Evolutionary conservation across 169 alveolate species (phyloP).

Genomic region (Cryptosporidium tyzzeri): DNA sequence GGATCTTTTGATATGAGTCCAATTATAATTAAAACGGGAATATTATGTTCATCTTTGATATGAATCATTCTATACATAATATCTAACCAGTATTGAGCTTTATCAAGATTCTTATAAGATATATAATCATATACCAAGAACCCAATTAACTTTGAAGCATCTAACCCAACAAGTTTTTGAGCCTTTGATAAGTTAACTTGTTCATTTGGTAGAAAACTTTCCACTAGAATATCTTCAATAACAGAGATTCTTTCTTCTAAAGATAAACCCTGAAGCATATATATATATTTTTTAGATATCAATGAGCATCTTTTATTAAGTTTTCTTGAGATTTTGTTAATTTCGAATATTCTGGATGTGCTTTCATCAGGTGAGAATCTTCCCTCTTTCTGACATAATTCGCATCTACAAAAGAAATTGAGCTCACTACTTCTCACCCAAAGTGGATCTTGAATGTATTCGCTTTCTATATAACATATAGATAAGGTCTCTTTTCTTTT

Average conservation of each 20-base stretch:
- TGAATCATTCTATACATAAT: neutral
- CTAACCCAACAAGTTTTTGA: conserved; percentile 23
- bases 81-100: conserved; percentile 25
- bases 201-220: neutral
- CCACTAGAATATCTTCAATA: conserved; percentile 13
- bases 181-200: neutral
- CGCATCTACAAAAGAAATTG: conserved; percentile 44
- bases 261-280: neutral
- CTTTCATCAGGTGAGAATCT: neutral
- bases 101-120: neutral
- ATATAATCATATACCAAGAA: conserved; percentile 18
- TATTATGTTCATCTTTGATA: conserved; percentile 19
- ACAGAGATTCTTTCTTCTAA: neutral
- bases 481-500: conserved; percentile 4
- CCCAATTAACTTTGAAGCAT: conserved; percentile 35
- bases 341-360: neutral
- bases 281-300: neutral
- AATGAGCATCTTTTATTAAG: conserved; percentile 28
- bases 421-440: conserved; percentile 59
- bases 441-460: conserved; percentile 55
- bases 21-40: conserved; percentile 26
- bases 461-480: conserved; percentile 64
- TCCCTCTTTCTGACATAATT: conserved; percentile 24
- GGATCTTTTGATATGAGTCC: conserved; percentile 11
- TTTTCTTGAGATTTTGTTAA: conserved; percentile 5